Base-by-base conservation (phyloP, 2,329 filamentous ascomycete species). In the Cercospora canescens region DNA sequence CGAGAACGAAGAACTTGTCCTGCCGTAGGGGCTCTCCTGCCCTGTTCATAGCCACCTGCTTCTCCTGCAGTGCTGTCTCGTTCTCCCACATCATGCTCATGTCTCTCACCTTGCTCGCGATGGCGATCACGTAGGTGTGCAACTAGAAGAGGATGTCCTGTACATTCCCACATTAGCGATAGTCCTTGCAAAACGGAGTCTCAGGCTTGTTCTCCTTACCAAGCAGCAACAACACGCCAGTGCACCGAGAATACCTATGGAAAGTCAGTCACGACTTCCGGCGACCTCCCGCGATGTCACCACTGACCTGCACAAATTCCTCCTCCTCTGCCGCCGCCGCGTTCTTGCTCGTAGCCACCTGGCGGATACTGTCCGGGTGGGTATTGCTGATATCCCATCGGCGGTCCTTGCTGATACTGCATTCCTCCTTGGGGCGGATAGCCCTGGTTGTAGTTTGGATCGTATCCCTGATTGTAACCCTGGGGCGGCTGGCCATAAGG, bases 161-260 rank as follows among this genome's bases (percentile, higher is more conserved):
- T 30, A 18, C 32, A 35, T 6, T 7, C n/a, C n/a, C 52, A 35
- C 8, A 30, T 56, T n/a, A 56, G 52, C 30, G 16, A 32, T 6
- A 30, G 8, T 1, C 35, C 30, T 9, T 5, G 16, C 11, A 11
- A 3, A 14, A 35, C 16, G 28, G 52, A 5, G 4, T 34, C 7
- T 32, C 16, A 12, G 16, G n/a, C 26, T 12, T 12, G 14, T 14
- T 1, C 3, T 2, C 8, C 52, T 32, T 56, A 56, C 82, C 75
- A 84, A 77, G 73, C 82, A 84, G 72, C 82, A 84, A 70, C 82
- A 84, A 69, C 81, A 83, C 8, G 82, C 82, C 56, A 68, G 34
- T 24, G 68, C 68, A 32, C 60, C 68, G 64, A 68, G 65, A 24
- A 70, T 68, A 68, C 68, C 32, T 35, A 9, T 35, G 32, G 2